Base-by-base conservation (phyloP, 176 grass and related monocot species). In the Ananas comosus region DNA sequence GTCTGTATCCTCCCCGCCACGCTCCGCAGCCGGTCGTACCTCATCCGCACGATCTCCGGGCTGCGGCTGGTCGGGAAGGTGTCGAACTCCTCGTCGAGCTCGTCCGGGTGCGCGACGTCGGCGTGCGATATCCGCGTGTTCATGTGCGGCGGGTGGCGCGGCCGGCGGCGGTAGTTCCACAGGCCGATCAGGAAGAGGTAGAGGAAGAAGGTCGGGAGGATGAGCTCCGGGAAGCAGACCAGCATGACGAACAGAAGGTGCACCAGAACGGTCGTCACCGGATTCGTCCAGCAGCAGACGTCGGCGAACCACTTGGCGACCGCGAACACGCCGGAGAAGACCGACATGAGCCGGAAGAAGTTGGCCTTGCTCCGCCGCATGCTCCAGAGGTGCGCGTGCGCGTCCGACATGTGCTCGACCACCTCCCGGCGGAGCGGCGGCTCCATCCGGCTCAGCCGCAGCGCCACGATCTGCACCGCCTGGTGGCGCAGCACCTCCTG, bases 21-120 rank as follows among this genome's bases (percentile, higher is more conserved):
- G 63, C 92, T 96, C 53, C 88, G 53, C 51, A 96, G 76, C 11
- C 92, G 61, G 57, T 96, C 92, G 75, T 96, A 96, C 48, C 92
- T 58, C 85, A 96, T 87, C 53, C 85, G 80, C 21, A 96, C 85
- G 2, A 96, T 66, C 74, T 91, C 83, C 64, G 83, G 85, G 29
- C 25, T 83, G 69, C 74, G 11, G 2, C 83, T 84, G 42, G 92
- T 96, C 9, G 92, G 92, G 76, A 96, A 96, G 7, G 92, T 89
- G 78, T 96, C 92, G 72, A 96, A 96, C 74, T 96, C 92, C 84
- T 96, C 92, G 56, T 96, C 92, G 9, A 96, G 83, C 76, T 96
- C 88, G 42, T 96, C 86, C 0, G 83, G 83, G 79, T 83, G 81
- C 69, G 52, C 88, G 2, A 83, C 83, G 74, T 96, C 92, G 0